A percentile compares a stretch with the other conserved stretches of the same genome.
phyloP scores from a whole-genome alignment of 139 green algal species.

The Micromonas commoda region DNA sequence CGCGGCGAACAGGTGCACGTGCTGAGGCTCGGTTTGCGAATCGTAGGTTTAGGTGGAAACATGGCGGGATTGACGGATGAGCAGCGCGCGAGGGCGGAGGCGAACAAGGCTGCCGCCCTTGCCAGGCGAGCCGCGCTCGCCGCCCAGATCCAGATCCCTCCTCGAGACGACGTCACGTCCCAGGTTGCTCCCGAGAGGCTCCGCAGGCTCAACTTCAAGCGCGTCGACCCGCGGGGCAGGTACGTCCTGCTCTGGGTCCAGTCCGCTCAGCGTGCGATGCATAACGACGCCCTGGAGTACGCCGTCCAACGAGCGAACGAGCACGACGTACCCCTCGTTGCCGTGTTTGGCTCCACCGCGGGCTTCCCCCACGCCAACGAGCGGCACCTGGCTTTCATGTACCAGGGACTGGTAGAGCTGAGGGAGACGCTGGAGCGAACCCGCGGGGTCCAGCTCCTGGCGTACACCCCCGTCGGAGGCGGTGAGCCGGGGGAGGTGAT shows the following conservation, averaged over 20 bases:
- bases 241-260: constrained; percentile 17
- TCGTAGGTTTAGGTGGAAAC: background rate
- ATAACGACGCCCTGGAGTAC: constrained; percentile 19
- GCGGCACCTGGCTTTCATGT: constrained; percentile 15
- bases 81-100: background rate
- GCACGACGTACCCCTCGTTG: background rate
- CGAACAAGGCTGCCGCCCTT: background rate
- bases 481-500: background rate
- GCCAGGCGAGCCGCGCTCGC: background rate
- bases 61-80: background rate
- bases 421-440: background rate
- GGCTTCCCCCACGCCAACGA: background rate
- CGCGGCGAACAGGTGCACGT: constrained; percentile 15
- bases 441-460: background rate
- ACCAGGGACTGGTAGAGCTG: constrained; percentile 1
- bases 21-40: background rate
- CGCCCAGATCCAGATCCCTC: background rate
- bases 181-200: background rate
- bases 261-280: background rate
- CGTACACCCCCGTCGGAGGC: too few relatives aligned
- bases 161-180: background rate
- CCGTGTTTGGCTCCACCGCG: background rate
- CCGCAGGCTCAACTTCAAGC: background rate
- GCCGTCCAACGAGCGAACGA: constrained; percentile 7
- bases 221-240: background rate